phyloP scores from a whole-genome alignment of 2,329 filamentous ascomycete genomes.

The Aspergillus tamarii region DNA sequence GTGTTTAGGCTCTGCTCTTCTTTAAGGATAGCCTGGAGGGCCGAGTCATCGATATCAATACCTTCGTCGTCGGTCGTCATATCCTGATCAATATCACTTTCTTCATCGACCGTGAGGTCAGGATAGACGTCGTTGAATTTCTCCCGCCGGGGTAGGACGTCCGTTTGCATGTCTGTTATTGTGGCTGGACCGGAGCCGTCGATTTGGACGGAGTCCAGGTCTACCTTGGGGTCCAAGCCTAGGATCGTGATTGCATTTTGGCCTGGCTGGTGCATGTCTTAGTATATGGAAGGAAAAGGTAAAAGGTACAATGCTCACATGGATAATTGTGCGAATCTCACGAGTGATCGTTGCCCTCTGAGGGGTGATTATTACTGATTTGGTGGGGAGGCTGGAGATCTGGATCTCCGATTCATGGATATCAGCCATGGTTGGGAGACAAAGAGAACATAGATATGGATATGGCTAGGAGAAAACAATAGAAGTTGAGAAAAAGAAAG shows the following conservation, averaged over 20 bases:
- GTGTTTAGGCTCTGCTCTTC: slow-evolving; percentile 36
- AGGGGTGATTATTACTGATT: slow-evolving; percentile 67
- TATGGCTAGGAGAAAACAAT: background rate
- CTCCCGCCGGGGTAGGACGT: slow-evolving; percentile 59
- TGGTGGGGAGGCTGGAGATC: slow-evolving; percentile 61
- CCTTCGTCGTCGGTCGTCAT: slow-evolving; percentile 13
- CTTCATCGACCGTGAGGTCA: slow-evolving; percentile 8
- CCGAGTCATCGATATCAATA: slow-evolving; percentile 22
- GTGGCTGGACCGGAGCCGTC: slow-evolving; percentile 61
- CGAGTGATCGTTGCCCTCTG: slow-evolving; percentile 63
- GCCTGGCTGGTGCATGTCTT: slow-evolving; percentile 45
- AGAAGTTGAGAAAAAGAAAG: background rate
- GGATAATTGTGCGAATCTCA: slow-evolving; percentile 60
- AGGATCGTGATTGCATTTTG: slow-evolving; percentile 60
- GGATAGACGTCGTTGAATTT: slow-evolving; percentile 60
- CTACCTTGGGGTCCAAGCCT: slow-evolving; percentile 57
- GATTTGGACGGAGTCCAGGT: slow-evolving; percentile 63
- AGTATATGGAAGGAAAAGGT: background rate
- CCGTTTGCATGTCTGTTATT: slow-evolving; percentile 65
- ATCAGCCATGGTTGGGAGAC: slow-evolving; percentile 11
- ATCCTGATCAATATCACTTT: background rate
- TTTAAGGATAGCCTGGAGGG: slow-evolving; percentile 27
- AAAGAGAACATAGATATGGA: background rate
- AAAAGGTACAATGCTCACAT: slow-evolving; percentile 34
- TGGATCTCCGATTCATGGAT: slow-evolving; percentile 40